Evolutionary conservation across 495 filamentous ascomycete species (phyloP).

Genomic region (Hyaloscypha bicolor): DNA sequence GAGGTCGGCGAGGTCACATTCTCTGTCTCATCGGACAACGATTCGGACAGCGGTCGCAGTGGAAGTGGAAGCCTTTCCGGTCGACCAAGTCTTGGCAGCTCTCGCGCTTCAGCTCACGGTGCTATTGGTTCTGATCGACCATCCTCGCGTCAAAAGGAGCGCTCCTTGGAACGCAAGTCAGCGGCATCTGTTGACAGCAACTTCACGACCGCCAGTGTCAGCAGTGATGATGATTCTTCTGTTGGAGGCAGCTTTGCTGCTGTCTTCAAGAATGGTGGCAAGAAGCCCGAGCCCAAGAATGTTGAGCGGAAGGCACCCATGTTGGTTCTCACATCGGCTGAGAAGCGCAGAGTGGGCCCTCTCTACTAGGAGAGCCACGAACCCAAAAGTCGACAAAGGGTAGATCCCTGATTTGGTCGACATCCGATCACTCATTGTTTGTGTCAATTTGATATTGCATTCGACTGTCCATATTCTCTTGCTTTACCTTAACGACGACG

Average conservation of each 20-base stretch:
- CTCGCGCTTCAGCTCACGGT: conserved; percentile 75
- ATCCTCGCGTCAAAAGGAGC: conserved; percentile 59
- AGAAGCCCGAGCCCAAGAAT: conserved; percentile 50
- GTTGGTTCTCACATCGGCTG: conserved; percentile 83
- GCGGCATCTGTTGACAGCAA: conserved; percentile 47
- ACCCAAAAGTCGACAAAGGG: conserved; percentile 28
- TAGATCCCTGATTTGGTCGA: conserved; percentile 34
- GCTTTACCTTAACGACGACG: conserved; percentile 35
- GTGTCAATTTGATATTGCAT: conserved; percentile 39
- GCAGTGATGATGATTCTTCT: conserved; percentile 58
- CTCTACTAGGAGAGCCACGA: conserved; percentile 46
- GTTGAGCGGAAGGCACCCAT: conserved; percentile 80
- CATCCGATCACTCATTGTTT: conserved; percentile 36
- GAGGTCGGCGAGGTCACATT: conserved; percentile 79
- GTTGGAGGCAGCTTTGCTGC: conserved; percentile 53
- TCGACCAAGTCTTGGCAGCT: conserved; percentile 75
- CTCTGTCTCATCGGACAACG: conserved; percentile 66
- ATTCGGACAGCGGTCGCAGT: conserved; percentile 77
- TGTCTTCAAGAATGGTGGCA: conserved; percentile 57
- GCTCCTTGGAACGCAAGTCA: conserved; percentile 59
- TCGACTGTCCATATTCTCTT: conserved; percentile 38
- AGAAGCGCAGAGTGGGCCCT: conserved; percentile 81
- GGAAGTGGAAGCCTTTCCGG: conserved; percentile 80
- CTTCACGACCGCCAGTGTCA: conserved; percentile 62
- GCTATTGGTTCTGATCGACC: conserved; percentile 84